These are phyloP conservation scores for Cutaneotrichosporon curvatum DNA, from an alignment of 1,284 basidiomycete species.

Conservation along the genomic window DNA sequence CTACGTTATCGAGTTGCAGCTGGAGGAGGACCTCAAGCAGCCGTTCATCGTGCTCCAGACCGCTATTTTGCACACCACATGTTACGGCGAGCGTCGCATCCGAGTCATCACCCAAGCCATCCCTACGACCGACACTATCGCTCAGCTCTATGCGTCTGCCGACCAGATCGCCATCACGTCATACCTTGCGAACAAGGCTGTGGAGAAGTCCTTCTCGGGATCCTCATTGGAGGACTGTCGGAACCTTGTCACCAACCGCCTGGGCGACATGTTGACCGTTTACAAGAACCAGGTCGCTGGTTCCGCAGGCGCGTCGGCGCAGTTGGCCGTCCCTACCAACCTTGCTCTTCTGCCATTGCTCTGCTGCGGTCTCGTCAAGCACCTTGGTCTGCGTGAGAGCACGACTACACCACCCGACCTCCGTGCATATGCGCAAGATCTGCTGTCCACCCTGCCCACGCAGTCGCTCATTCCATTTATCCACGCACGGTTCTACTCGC, in stretches of 20 bases:
- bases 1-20: conserved; percentile 93
- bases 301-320: conserved; percentile 85
- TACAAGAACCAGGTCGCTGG: conserved; percentile 98
- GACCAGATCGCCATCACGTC: conserved; percentile 90
- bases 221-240: conserved; percentile 77
- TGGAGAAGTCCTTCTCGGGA: conserved; percentile 82
- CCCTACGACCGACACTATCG: conserved; percentile 86
- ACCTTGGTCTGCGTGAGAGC: conserved; percentile 90
- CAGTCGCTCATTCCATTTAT: conserved; percentile 90
- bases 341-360: conserved; percentile 88
- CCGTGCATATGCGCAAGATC: conserved; percentile 85
- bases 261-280: conserved; percentile 81
- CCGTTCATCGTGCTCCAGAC: conserved; percentile 96
- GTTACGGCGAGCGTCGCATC: conserved; percentile 90
- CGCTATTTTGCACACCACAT: conserved; percentile 91
- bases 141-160: conserved; percentile 89
- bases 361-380: conserved; percentile 84
- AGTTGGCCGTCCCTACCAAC: conserved; percentile 85
- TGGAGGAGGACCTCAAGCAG: conserved; percentile 88
- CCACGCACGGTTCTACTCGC: conserved; percentile 87
- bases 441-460: conserved; percentile 84
- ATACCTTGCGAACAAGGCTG: conserved; percentile 90
- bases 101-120: conserved; percentile 89
- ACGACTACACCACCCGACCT: conserved; percentile 94
- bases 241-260: conserved; percentile 80